Percentiles rank a stretch among this genome's conserved stretches.
phyloP scores from a whole-genome alignment of 1,139 yeast genomes.

The Pneumocystis jirovecii region DNA sequence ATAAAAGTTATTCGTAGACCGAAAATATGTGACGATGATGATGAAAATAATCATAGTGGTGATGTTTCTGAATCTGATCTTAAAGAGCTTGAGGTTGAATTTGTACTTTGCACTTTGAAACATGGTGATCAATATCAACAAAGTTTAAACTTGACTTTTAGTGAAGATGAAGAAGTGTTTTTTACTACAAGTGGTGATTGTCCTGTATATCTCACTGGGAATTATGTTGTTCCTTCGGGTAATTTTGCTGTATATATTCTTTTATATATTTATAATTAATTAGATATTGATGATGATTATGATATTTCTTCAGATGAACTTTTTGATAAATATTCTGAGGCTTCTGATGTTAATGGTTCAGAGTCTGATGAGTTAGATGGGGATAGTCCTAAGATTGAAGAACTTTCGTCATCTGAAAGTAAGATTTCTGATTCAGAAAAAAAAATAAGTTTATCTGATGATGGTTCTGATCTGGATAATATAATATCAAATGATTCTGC shows the following conservation, averaged over 20 bases:
- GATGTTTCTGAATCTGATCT: conserved; percentile 31
- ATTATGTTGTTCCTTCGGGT: conserved; percentile 82
- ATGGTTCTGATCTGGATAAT: conserved; percentile 20
- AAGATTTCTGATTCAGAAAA: conserved; percentile 31
- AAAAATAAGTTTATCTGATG: conserved; percentile 27
- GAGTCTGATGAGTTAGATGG: conserved; percentile 22
- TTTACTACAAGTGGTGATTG: conserved; percentile 85
- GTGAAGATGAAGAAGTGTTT: conserved; percentile 85
- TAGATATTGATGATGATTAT: conserved; percentile 51
- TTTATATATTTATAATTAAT: conserved; percentile 17
- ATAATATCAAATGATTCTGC: conserved; percentile 14
- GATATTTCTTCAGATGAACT: conserved; percentile 72
- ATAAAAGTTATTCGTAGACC: conserved; percentile 47
- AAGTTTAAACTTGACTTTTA: conserved; percentile 72
- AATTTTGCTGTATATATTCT: conserved; percentile 19
- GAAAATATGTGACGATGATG: conserved; percentile 23
- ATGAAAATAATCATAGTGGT: conserved; percentile 24
- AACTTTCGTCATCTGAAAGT: conserved; percentile 18
- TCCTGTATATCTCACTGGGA: conserved; percentile 82
- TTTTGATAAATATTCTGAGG: conserved; percentile 24
- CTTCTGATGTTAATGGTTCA: conserved; percentile 36
- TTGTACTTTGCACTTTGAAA: conserved; percentile 74
- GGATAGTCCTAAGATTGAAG: conserved; percentile 25
- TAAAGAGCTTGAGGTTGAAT: conserved; percentile 28
- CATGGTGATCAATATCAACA: conserved; percentile 74